Percentiles rank a stretch among this genome's conserved stretches.
Conservation (phyloP, 306 rosid species). For the Macrotyloma uniflorum region DNA sequence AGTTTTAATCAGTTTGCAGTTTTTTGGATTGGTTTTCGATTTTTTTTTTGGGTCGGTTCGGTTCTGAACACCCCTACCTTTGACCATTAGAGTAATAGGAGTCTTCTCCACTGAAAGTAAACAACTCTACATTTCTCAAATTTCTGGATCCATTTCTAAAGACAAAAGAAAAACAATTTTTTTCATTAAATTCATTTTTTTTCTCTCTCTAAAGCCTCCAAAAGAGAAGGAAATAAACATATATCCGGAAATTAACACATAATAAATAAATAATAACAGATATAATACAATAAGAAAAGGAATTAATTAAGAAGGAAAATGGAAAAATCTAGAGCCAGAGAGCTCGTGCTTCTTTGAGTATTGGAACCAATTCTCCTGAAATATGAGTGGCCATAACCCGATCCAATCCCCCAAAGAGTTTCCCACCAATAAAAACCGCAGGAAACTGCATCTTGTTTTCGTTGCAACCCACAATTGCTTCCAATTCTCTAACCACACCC, state of each 20-base stretch:
- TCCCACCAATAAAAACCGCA: conserved; percentile 62
- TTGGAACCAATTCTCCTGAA: conserved; percentile 70
- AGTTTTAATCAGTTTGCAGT: too few species aligned
- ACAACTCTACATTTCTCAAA: not conserved
- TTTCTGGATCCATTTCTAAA: not conserved
- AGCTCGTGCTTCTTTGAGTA: conserved; percentile 67
- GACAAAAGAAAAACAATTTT: not conserved
- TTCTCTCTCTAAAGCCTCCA: not conserved
- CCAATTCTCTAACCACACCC: conserved; percentile 37
- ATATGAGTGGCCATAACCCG: conserved; percentile 73
- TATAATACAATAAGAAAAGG: not conserved
- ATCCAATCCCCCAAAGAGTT: conserved; percentile 68
- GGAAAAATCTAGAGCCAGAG: conserved; percentile 57
- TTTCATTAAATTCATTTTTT: not conserved
- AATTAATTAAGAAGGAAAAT: not conserved
- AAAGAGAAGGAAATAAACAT: conserved; percentile 10
- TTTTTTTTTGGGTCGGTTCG: too few species aligned
- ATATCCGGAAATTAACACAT: not conserved
- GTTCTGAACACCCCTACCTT: too few species aligned
- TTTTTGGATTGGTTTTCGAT: too few species aligned
- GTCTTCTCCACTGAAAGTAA: not conserved
- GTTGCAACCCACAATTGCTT: conserved; percentile 16
- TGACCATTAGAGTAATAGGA: not conserved
- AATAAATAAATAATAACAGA: not conserved
- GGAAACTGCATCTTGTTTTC: conserved; percentile 48